Evolutionary conservation across 192 early-diverging fungal species (phyloP).

Genomic region (Linderina pennispora): DNA sequence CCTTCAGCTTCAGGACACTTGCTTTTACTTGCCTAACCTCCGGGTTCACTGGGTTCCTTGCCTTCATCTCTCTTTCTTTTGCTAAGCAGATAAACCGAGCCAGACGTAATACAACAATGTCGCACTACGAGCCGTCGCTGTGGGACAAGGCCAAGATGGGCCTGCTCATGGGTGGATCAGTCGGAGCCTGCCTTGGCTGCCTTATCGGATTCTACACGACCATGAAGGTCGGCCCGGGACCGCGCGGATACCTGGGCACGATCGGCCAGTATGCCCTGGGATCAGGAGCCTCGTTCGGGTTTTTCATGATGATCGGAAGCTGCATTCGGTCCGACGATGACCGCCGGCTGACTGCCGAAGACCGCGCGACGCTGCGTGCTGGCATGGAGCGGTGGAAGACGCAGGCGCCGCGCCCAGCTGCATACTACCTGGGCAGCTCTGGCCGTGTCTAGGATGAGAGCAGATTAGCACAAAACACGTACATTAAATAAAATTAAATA

Average conservation of each 20-base stretch:
- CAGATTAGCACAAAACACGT: too few species aligned
- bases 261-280: conserved; percentile 70
- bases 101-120: too few species aligned
- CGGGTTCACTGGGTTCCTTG: too few species aligned
- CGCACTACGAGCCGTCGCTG: conserved; percentile 39
- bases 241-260: conserved; percentile 60
- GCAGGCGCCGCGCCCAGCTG: conserved; percentile 19
- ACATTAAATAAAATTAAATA: too few species aligned
- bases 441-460: too few species aligned
- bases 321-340: conserved; percentile 45
- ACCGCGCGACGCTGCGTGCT: conserved; percentile 17
- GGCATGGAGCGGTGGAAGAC: conserved; percentile 33
- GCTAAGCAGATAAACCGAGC: too few species aligned
- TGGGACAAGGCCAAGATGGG: conserved; percentile 53
- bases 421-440: conserved; percentile 26
- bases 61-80: neutral
- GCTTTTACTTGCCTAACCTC: too few species aligned
- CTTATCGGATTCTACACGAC: conserved; percentile 50
- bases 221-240: conserved; percentile 62
- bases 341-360: conserved; percentile 16
- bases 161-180: conserved; percentile 47
- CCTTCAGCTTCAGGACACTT: too few species aligned
- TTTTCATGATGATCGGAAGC: conserved; percentile 70
- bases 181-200: conserved; percentile 47
- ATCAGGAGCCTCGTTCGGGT: conserved; percentile 75